phyloP scores from a whole-genome alignment of 2,329 filamentous ascomycete genomes.

The Aspergillus sp. region DNA sequence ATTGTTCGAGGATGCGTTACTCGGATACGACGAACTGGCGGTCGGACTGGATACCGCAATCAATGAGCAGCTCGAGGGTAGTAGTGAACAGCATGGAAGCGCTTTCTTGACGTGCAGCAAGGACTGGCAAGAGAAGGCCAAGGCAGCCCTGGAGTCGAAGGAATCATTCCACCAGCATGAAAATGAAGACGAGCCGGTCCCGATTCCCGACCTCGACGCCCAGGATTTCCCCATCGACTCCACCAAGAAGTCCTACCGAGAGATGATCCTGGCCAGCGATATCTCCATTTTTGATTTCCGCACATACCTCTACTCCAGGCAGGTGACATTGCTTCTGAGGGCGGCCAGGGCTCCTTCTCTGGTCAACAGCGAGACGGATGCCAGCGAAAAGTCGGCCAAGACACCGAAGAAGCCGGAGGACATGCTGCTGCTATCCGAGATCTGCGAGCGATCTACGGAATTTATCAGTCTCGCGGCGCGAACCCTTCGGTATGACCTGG shows the following conservation, averaged over 20 bases:
- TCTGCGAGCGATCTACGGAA: conserved; percentile 77
- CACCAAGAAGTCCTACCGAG: conserved; percentile 77
- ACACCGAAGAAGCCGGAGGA: conserved; percentile 67
- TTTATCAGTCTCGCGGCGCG: conserved; percentile 81
- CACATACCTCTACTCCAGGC: conserved; percentile 88
- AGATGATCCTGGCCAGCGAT: conserved; percentile 88
- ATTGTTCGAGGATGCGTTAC: conserved; percentile 88
- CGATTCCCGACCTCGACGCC: conserved; percentile 28
- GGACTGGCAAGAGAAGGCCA: conserved; percentile 64
- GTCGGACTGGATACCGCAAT: conserved; percentile 82
- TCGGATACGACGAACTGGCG: conserved; percentile 91
- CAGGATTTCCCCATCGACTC: conserved; percentile 47
- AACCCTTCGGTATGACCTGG: conserved; percentile 75
- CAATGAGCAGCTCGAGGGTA: conserved; percentile 66
- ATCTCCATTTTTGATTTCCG: conserved; percentile 96
- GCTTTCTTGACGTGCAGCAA: conserved; percentile 71
- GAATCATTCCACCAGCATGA: conserved; percentile 27
- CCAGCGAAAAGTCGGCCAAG: conserved; percentile 46
- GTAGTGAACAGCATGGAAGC: conserved; percentile 66
- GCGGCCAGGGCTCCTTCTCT: conserved; percentile 65
- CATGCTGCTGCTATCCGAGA: conserved; percentile 75
- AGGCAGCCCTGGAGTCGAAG: conserved; percentile 49
- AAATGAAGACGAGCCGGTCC: conserved; percentile 26
- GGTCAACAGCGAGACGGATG: conserved; percentile 27
- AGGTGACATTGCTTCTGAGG: conserved; percentile 77